These are phyloP conservation scores for Phytophthora sansomeana DNA, from an alignment of 352 stramenopile species.

Conservation along the genomic window DNA sequence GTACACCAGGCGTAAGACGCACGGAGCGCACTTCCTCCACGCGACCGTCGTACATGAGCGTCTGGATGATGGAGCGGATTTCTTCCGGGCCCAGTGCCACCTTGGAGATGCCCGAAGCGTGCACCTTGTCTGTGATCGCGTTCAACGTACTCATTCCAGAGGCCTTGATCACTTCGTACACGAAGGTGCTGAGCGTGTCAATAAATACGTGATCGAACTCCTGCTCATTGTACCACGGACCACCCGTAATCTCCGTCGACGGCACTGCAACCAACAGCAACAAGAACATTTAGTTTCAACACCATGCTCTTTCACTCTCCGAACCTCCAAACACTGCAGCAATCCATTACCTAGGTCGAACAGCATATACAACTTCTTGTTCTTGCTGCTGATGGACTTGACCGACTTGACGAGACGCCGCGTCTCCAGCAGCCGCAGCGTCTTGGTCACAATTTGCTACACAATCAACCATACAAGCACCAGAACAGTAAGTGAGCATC, in stretches of 20 bases:
- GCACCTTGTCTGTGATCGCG: slow-evolving; percentile 90
- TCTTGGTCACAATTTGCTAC: slow-evolving; percentile 97
- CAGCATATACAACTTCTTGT: slow-evolving; percentile 99
- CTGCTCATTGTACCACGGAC: slow-evolving; percentile 99
- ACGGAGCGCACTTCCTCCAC: slow-evolving; percentile 91
- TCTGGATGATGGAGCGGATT: slow-evolving; percentile 93
- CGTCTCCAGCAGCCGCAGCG: slow-evolving; percentile 97
- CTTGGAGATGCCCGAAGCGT: slow-evolving; percentile 91
- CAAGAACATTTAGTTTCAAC: slow-evolving; percentile 1
- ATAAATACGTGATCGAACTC: slow-evolving; percentile 99
- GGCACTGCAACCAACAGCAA: slow-evolving; percentile 71
- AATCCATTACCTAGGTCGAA: slow-evolving; percentile 86
- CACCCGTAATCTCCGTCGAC: slow-evolving; percentile 98
- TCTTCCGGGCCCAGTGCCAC: slow-evolving; percentile 91
- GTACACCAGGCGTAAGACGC: slow-evolving; percentile 78
- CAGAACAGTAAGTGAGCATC: background rate
- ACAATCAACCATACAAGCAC: background rate
- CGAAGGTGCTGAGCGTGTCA: slow-evolving; percentile 95
- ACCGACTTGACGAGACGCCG: slow-evolving; percentile 98
- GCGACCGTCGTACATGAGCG: slow-evolving; percentile 92
- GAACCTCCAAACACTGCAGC: background rate
- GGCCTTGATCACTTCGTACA: slow-evolving; percentile 92
- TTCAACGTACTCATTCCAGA: slow-evolving; percentile 89
- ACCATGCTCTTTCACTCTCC: background rate
- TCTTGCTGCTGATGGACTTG: slow-evolving; percentile 99